Base-by-base conservation (phyloP, 1,139 yeast species). In the Protomyces gravidus region DNA sequence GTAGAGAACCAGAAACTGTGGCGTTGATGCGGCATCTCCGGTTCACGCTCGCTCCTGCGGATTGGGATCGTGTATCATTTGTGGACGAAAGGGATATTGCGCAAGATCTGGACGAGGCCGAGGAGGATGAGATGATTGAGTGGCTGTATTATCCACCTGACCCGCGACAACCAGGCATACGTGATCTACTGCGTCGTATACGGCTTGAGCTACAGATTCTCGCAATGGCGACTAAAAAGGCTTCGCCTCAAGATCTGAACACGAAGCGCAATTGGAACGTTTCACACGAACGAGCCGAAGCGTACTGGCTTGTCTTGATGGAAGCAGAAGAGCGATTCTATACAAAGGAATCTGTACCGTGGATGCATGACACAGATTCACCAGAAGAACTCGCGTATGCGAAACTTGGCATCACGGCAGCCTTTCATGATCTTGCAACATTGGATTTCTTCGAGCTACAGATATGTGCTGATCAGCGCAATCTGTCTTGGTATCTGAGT, bases 381-480 rank as follows among this genome's bases (percentile, higher is more conserved):
- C 52, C 53, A 6, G 53, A 55, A 19, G 59, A 55, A 26, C 45
- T 46, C 9, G 28, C 52, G 23, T 75, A 74, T 62, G 80, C 83
- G 27, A 75, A 78, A 47, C 74, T 90, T 23, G 88, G 92, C 36
- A 76, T 80, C 1, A 77, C 80, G 39, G 78, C 82, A 63, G 75
- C 76, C 62, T 87, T 84, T 69, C 75, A 78, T 50, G 94, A 86
- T 65, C 82, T 81, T 55, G 72, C 80, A 48, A 76, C 89, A 11
- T 78, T 81, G 33, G 76, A 77, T 50, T 80, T 89, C 61, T 90
- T 83, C 70, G 84, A 83, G 51, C 72, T 73, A 5, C 80, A 85
- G 21, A 19, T 28, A 5, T 26, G 45, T 19, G 52, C 50, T 17
- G 53, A 48, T 32, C 48, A 49, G 26, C 53, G 52, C 13, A 40